A percentile compares a stretch with the other conserved stretches of the same genome.
These are phyloP conservation scores for Pseudogymnoascus sp. DNA, from an alignment of 2,329 filamentous ascomycete species.

Conservation along the genomic window DNA sequence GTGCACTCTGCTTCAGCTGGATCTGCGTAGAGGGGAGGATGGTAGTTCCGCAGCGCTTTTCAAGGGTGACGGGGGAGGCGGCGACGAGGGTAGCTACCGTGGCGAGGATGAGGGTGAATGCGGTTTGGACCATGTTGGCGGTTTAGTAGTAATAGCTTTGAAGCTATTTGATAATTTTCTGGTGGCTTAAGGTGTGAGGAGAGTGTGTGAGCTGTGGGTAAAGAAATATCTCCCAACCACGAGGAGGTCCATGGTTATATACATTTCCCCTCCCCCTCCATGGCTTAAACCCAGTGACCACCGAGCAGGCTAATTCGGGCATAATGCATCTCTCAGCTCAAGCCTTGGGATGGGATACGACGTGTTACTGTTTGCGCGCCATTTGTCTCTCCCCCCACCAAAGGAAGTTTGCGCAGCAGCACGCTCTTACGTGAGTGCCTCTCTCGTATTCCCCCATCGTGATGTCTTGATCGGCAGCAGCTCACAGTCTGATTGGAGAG, in stretches of 20 bases:
- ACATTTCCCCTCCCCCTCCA: not conserved
- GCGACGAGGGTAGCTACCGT: not conserved
- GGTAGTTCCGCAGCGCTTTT: constrained; percentile 6
- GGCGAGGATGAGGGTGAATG: not conserved
- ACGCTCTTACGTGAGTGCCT: not conserved
- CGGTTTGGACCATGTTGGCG: not conserved
- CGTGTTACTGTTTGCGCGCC: not conserved
- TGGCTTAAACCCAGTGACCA: not conserved
- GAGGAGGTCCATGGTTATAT: not conserved
- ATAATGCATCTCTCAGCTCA: not conserved
- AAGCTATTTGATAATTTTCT: not conserved
- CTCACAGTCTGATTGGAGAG: not conserved
- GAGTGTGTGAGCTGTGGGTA: not conserved
- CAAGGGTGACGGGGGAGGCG: not conserved
- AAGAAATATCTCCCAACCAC: not conserved
- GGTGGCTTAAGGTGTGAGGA: not conserved
- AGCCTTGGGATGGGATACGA: not conserved
- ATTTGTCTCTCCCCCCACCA: not conserved
- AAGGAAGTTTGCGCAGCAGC: not conserved
- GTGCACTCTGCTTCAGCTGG: not conserved
- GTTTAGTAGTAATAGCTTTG: not conserved
- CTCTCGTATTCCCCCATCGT: not conserved
- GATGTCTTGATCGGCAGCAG: not conserved
- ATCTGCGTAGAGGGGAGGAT: not conserved
- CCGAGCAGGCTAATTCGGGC: not conserved